phyloP scores from a whole-genome alignment of 345 rosid species.

The Conringia planisiliqua region DNA sequence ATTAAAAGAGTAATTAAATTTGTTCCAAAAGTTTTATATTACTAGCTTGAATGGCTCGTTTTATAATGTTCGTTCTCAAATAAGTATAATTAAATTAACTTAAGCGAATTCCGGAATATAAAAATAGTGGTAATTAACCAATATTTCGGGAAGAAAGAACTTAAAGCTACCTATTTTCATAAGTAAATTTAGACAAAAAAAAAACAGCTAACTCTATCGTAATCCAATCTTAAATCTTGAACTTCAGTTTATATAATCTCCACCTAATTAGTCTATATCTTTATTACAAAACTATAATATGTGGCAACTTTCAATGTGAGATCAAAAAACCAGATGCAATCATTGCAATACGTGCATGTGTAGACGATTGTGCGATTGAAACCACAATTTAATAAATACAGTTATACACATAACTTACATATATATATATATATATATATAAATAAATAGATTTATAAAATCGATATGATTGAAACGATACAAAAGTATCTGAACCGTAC shows the following conservation, averaged over 20 bases:
- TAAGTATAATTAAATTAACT: neutral
- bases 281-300: neutral
- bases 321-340: conserved; percentile 9
- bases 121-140: neutral
- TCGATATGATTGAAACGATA: conserved; percentile 16
- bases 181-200: neutral
- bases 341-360: neutral
- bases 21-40: neutral
- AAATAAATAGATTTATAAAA: neutral
- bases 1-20: neutral
- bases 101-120: neutral
- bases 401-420: neutral
- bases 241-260: neutral
- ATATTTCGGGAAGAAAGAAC: neutral
- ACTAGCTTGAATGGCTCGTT: neutral
- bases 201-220: neutral
- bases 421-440: conserved; percentile 2
- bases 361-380: neutral
- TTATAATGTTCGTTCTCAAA: neutral
- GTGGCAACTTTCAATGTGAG: neutral
- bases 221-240: neutral
- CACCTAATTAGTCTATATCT: neutral
- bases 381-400: neutral
- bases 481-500: conserved; percentile 16
- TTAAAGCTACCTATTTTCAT: neutral